phyloP scores from a whole-genome alignment of 2,329 filamentous ascomycete genomes.

The Coniosporium tulheliwenetii region DNA sequence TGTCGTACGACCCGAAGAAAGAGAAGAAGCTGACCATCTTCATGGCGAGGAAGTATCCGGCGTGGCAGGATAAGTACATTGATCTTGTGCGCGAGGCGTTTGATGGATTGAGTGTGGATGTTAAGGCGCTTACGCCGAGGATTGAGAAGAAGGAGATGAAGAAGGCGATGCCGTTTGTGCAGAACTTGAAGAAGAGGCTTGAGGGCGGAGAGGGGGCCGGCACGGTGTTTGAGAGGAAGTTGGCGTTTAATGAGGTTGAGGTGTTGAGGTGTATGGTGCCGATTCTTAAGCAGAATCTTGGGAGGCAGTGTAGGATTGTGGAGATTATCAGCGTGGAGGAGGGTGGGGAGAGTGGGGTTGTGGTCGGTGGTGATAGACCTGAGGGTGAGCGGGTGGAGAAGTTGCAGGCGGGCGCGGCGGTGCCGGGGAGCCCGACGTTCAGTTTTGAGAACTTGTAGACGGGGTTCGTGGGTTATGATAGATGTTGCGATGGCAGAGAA shows the following conservation, averaged over 20 bases:
- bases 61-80: slow-evolving; percentile 85
- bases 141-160: slow-evolving; percentile 86
- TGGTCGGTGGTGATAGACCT: slow-evolving; percentile 35
- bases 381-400: slow-evolving; percentile 42
- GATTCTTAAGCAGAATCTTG: slow-evolving; percentile 54
- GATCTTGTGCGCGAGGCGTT: slow-evolving; percentile 61
- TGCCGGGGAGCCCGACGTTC: slow-evolving; percentile 72
- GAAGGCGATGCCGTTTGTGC: slow-evolving; percentile 96
- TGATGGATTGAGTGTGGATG: slow-evolving; percentile 49
- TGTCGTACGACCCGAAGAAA: slow-evolving; percentile 75
- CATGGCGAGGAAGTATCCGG: slow-evolving; percentile 63
- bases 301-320: slow-evolving; percentile 33
- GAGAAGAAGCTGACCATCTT: slow-evolving; percentile 85
- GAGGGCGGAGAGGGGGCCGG: slow-evolving; percentile 49
- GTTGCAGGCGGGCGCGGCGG: slow-evolving; percentile 49
- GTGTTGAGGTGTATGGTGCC: slow-evolving; percentile 65
- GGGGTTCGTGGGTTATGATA: no score
- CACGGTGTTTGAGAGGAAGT: slow-evolving; percentile 64
- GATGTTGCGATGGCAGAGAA: no score
- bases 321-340: slow-evolving; percentile 59
- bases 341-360: slow-evolving; percentile 47
- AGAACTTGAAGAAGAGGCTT: slow-evolving; percentile 70
- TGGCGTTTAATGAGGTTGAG: slow-evolving; percentile 72
- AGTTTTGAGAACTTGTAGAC: slow-evolving; percentile 63
- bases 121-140: slow-evolving; percentile 64